Evolutionary conservation across 208 protist genomes (phyloP), one percentile per base, ranked within the genome.

Genomic region (Vickermania ingenoplastis): DNA sequence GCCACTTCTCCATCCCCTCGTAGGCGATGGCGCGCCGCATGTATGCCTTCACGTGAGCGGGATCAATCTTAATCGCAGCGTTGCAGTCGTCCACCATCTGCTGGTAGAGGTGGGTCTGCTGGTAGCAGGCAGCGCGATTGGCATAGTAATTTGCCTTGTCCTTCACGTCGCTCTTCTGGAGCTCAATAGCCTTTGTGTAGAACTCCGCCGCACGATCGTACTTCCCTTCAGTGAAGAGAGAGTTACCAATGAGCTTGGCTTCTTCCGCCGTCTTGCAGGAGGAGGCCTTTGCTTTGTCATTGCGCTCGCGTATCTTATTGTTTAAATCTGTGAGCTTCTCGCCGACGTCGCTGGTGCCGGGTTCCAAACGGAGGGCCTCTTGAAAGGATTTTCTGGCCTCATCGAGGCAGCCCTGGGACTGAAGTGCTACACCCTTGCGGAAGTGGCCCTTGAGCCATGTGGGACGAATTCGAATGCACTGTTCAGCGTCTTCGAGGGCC

Each of bases 381-480:
- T 90, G 64, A 64, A 91, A 93, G 13, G 84, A 65, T 54, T 81
- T 91, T 57, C 80, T 73, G 21, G 91, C 88, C 54, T 95, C 86
- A 65, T 95, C 86, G 41, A 81, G 73, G 25, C 73, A 71, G 52
- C 69, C 66, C 67, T 94, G 63, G 56, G 66, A 66, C 66, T 92
- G 65, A 53, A 94, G 75, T 1, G 92, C 85, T 0, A 85, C 51
- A 31, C 77, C 92, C 60, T 94, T 94, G 59, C 92, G 71, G 61
- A 91, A 97, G 69, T 91, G 72, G 27, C 92, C 92, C 68, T 97
- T 97, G 11, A 97, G 67, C 92, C 92, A 97, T 57, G 74, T 63
- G 5, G 92, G 92, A 30, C 75, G 77, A 14, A 89, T 66, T n/a
- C 62, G 61, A 59, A 97, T 94, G 77, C 92, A 97, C 36, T 64